These are phyloP conservation scores for Rosa chinensis DNA, from an alignment of 306 rosid species.

Conservation along the genomic window DNA sequence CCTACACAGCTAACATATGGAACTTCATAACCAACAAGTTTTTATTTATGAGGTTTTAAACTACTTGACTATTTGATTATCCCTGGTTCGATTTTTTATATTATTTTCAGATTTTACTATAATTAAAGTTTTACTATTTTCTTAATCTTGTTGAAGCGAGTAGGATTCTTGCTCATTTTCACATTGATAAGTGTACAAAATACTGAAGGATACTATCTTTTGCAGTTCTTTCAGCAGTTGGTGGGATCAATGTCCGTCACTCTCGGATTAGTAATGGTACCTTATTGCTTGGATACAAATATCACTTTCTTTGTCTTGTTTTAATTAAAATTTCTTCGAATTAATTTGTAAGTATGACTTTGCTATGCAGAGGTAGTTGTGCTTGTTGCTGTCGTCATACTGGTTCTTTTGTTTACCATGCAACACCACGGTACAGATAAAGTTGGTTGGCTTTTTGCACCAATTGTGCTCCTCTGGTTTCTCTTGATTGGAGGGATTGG, in stretches of 20 bases:
- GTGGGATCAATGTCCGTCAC: slow-evolving; percentile 84
- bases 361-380: slow-evolving; percentile 68
- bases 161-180: neutral
- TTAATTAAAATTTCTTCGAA: neutral
- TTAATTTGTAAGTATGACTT: neutral
- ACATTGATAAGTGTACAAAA: neutral
- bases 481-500: slow-evolving; percentile 92
- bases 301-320: slow-evolving; percentile 9
- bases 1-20: neutral
- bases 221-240: slow-evolving; percentile 91
- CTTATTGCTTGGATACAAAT: slow-evolving; percentile 26
- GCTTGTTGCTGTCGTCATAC: slow-evolving; percentile 75
- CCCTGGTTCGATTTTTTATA: neutral
- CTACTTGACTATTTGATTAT: neutral
- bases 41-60: neutral
- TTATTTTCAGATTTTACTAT: neutral
- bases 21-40: neutral
- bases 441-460: slow-evolving; percentile 99
- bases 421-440: slow-evolving; percentile 91
- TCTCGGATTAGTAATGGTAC: slow-evolving; percentile 65
- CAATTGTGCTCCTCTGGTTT: slow-evolving; percentile 89
- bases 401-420: slow-evolving; percentile 80
- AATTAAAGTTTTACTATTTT: neutral
- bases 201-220: slow-evolving; percentile 23
- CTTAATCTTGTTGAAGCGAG: neutral